Evolutionary conservation across 208 protist genomes (phyloP).

Genomic region (Naegleria gruberi): DNA sequence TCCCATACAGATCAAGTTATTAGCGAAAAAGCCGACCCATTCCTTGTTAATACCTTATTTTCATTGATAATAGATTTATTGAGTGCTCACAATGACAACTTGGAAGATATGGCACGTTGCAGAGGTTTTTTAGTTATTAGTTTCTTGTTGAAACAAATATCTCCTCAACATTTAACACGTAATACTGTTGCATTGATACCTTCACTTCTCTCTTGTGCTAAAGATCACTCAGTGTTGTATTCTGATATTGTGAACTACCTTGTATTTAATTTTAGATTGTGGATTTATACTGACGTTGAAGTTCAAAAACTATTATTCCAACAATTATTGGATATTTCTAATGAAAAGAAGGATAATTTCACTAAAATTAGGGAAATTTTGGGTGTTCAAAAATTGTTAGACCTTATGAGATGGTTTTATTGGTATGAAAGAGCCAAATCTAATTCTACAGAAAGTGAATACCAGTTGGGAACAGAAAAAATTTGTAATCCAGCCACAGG

Average conservation of each 20-base stretch:
- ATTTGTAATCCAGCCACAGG: background rate
- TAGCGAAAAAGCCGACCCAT: background rate
- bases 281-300: background rate
- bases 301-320: background rate
- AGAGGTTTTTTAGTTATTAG: conserved; percentile 19
- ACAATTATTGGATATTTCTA: background rate
- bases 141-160: conserved; percentile 17
- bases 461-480: background rate
- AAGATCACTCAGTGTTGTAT: background rate
- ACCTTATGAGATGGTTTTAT: background rate
- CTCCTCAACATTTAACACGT: conserved; percentile 12
- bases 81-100: background rate
- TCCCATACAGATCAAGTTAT: background rate
- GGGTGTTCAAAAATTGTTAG: background rate
- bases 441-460: background rate
- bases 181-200: background rate
- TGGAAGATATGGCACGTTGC: background rate
- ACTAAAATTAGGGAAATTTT: background rate
- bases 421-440: background rate
- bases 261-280: conserved; percentile 11
- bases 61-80: conserved; percentile 3
- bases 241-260: background rate
- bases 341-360: background rate
- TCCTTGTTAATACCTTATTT: background rate
- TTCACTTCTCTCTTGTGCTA: background rate